A percentile compares a stretch with the other conserved stretches of the same genome.
Evolutionary conservation across 768 basidiomycete species (phyloP).

Genomic region (Boletus tylopilopsis): DNA sequence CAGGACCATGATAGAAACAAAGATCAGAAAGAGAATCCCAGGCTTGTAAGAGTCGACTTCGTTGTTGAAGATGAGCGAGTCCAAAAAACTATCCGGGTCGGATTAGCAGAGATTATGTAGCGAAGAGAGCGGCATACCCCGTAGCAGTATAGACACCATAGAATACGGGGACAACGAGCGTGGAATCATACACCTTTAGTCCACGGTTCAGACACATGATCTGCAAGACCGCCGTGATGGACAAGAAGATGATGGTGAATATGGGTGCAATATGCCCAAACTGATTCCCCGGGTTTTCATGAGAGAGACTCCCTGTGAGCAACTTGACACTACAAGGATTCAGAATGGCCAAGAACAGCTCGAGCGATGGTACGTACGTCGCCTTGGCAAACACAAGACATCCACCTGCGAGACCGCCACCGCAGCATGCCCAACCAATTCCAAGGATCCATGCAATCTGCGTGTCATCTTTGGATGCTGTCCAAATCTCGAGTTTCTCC

Average conservation of each 20-base stretch:
- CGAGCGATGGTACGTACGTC: conserved; percentile 20
- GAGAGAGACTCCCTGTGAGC: conserved; percentile 70
- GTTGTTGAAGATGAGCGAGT: conserved; percentile 77
- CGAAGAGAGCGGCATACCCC: conserved; percentile 47
- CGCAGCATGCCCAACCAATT: conserved; percentile 91
- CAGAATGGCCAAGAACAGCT: conserved; percentile 1
- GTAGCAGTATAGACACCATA: conserved; percentile 89
- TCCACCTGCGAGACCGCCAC: conserved; percentile 86
- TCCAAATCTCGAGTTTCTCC: conserved; percentile 69
- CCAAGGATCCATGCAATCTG: conserved; percentile 88
- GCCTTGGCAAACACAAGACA: conserved; percentile 80
- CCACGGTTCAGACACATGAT: conserved; percentile 91
- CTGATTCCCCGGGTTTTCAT: conserved; percentile 81
- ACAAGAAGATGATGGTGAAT: conserved; percentile 61
- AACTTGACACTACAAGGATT: conserved; percentile 62
- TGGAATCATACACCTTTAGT: conserved; percentile 86
- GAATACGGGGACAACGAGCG: conserved; percentile 90
- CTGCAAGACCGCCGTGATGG: conserved; percentile 78
- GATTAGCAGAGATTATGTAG: conserved; percentile 4
- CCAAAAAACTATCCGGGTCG: conserved; percentile 43
- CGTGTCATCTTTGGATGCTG: conserved; percentile 76
- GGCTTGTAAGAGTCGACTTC: conserved; percentile 81
- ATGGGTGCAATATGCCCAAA: conserved; percentile 80
- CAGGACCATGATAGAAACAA: conserved; percentile 80
- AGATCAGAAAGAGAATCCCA: conserved; percentile 88